Percentiles rank a stretch among this genome's conserved stretches.
phyloP scores from a whole-genome alignment of 495 filamentous ascomycete genomes.

The Penicillium malachiteum region DNA sequence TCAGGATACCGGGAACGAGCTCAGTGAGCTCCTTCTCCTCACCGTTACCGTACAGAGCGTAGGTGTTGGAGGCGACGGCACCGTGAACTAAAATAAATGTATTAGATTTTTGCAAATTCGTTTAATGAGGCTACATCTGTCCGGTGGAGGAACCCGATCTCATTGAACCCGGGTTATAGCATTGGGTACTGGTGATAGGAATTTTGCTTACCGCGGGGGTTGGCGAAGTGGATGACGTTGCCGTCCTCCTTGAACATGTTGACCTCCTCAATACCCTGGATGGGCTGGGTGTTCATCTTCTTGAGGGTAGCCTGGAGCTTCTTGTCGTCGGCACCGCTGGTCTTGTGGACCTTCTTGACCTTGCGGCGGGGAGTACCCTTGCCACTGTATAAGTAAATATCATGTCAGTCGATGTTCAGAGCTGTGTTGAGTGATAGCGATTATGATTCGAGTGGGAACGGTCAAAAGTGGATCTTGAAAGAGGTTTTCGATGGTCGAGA shows the following conservation, averaged over 20 bases:
- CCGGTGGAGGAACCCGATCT: neutral
- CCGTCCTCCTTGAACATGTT: slow-evolving; percentile 99
- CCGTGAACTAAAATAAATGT: slow-evolving; percentile 71
- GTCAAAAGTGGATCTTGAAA: too few species aligned
- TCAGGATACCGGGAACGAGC: slow-evolving; percentile 97
- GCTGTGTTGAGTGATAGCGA: neutral
- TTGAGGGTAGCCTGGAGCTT: slow-evolving; percentile 94
- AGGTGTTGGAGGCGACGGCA: slow-evolving; percentile 93
- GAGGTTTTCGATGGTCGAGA: too few species aligned
- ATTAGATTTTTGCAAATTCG: neutral
- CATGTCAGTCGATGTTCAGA: slow-evolving; percentile 11
- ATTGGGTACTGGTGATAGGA: neutral
- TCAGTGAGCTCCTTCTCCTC: slow-evolving; percentile 99
- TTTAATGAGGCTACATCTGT: neutral
- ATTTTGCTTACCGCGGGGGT: slow-evolving; percentile 77
- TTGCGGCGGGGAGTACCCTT: slow-evolving; percentile 98
- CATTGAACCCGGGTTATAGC: neutral
- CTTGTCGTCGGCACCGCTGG: slow-evolving; percentile 92
- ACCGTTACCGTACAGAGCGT: slow-evolving; percentile 97
- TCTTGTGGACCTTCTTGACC: slow-evolving; percentile 95
- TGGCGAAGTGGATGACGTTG: slow-evolving; percentile 98
- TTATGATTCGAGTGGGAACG: neutral
- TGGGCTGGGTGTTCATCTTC: slow-evolving; percentile 95
- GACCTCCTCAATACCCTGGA: slow-evolving; percentile 98
- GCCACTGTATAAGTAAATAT: slow-evolving; percentile 59